Evolutionary conservation across 2,329 filamentous ascomycete species (phyloP), one percentile per base, ranked within the genome.

Genomic region (Alternaria sp.): DNA sequence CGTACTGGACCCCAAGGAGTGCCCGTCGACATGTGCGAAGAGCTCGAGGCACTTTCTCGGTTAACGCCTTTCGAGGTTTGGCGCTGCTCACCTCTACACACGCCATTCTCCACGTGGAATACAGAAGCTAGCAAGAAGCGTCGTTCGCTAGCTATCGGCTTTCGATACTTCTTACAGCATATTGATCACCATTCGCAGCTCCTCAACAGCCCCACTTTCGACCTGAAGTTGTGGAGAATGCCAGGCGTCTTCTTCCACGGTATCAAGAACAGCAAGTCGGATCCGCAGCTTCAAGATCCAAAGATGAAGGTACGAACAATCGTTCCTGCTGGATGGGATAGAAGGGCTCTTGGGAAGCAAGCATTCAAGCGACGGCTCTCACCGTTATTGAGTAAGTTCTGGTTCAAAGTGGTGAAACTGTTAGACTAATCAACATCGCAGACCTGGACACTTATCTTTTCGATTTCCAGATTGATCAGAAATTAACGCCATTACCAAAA

Each of bases 201-300:
- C 10, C 34, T 66, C 11, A 64, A 63, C 14, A 54, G 61, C 5
- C 39, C 45, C 2, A 58, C 54, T 21, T 64, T 66, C 17, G 29
- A 58, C 10, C 29, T 26, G 5, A 14, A 21, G 11, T 40, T 21
- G 1, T 64, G 63, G 63, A 5, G 63, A 61, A 5, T 8, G 10
- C 26, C 55, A 13, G 28, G 51, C 6, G 61, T 39, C 6, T 65
- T 64, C 48, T 66, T 64, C 34, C 58, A 54, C 10, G 57, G 54
- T 3, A 17, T 3, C 4, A 28, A 36, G 2, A 40, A 34, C 10
- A 51, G 33, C 2, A 53, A 45, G 11, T 45, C 36, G 45, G 46
- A 55, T 26, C 31, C 40, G 11, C 39, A 53, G 5, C 21, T 37
- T 8, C 39, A 21, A 13, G 24, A 37, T 11, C 21, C 17, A 9